Base-by-base conservation (phyloP, 768 basidiomycete species). In the Lentinula raphanica region DNA sequence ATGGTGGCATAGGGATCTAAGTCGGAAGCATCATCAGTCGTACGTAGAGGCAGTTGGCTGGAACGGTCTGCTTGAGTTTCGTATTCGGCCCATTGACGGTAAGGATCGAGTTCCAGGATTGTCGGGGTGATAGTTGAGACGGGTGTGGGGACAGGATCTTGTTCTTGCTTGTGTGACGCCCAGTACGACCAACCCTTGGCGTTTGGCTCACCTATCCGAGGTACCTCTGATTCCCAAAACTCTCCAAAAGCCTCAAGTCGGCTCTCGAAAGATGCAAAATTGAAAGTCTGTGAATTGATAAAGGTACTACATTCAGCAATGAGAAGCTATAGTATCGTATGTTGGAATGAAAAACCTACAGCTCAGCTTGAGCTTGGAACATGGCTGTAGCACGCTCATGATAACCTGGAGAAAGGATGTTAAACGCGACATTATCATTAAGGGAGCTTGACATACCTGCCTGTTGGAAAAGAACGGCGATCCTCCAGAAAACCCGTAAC, bases 191-290 rank as follows among this genome's bases (percentile, higher is more conserved):
- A 93, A 25, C 92, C 90, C 57, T 69, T 74, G 8, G 90, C 82
- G 55, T 74, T 73, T 0, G 69, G 66, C 66, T 94, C 92, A 28
- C 90, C 89, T 8, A 85, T 68, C n/a, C 91, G 85, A n/a, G 85
- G 84, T 9, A 71, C 73, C 69, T 92, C 92, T 3, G 87, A 83
- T 51, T 94, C 92, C 92, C 92, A 94, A 66, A 89, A 94, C 53
- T 84, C 82, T 71, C 92, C 90, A 3, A 94, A 75, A 15, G 77
- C 73, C 56, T 81, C 76, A 3, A 92, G 71, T 53, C 79, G 80
- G 3, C 62, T 65, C 21, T 78, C 71, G 32, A 85, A 73, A 27
- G 86, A 70, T 48, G 73, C 61, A 44, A 67, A 69, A 38, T 65
- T 64, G 1, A 88, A 65, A n/a, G 66, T 64, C 25, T 74, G 68